Evolutionary conservation across 352 stramenopile species (phyloP), one percentile per base, ranked within the genome.

Genomic region (Phytophthora ramorum): DNA sequence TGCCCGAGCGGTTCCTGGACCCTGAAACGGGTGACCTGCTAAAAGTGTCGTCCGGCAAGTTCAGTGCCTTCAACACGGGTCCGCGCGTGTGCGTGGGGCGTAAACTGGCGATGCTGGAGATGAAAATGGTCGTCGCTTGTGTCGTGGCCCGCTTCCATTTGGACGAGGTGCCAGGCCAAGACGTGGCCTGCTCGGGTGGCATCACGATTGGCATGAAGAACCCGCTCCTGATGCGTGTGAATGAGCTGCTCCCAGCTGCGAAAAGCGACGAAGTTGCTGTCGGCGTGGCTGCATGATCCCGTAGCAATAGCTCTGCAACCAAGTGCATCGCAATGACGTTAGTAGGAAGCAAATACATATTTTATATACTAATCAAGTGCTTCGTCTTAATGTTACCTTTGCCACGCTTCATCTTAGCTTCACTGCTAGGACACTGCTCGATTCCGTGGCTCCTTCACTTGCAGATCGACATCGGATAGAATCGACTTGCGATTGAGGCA

Each of bases 61-160:
- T 78, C 49, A 73, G 50, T 22, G 64, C 62, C 13, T 83, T 83
- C 47, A 76, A 74, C 41, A 69, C 71, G 5, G 75, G 75, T 2
- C 75, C 75, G 14, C 68, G 71, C 0, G 50, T 76, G 10, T 83
- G 64, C 38, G 57, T 78, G 1, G 70, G 70, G 0, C 38, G 43
- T 35, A 76, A 83, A 20, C 34, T 97, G 9, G 87, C 89, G 4
- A 76, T 95, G 72, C 53, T 95, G n/a, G 82, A 96, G 67, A 90
- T 94, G 66, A 92, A 95, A 50, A 79, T 91, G 34, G 67, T 88
- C 9, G 49, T 88, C 3, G 63, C 70, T 3, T 67, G 60, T 17
- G 22, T 95, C 7, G 59, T 96, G 13, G 68, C 69, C 26, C 63
- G 77, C 16, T 94, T 88, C 41, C 52, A 80, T 24, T 49, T 96